Base-by-base conservation (phyloP, 1,284 basidiomycete genomes). In the Apiotrichum sp. region DNA sequence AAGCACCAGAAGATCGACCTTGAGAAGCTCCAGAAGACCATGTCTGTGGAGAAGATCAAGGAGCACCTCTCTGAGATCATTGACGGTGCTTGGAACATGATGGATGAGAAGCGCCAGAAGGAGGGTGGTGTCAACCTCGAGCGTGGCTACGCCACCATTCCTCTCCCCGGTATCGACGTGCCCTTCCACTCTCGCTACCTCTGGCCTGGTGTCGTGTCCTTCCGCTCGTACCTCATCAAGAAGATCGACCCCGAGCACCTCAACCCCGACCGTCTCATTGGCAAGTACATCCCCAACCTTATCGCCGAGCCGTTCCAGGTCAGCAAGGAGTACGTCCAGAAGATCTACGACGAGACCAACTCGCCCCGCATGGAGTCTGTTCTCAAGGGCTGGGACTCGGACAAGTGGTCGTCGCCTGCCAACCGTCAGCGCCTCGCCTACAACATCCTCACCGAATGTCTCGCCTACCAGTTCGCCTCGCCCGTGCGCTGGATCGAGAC, bases 401-500 rank as follows among this genome's bases (percentile, higher is more conserved):
- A 98, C 60, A 81, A 83, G 61, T 98, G 96, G 95, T 88, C 79
- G 43, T 80, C 83, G 32, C 71, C 81, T 14, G 87, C 87, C 55
- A 87, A 93, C 65, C 86, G 91, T 52, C 92, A 97, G 78, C 87
- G 87, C 68, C 83, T 98, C 45, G 92, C 93, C 0, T 97, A 97
- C 74, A 88, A 87, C 66, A 93, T 97, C 66, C 85, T 98, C 59
- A 92, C 97, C 65, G 95, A 98, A 76, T 84, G 98, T 54, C 82
- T 98, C 45, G 92, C 95, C 13, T 98, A 98, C 74, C 95, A 98
- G 74, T 76, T 75, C 63, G 89, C 89, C 0, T 93, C 92, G 3
- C 92, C 93, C 10, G 93, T 98, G 32, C 86, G 93, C 55, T 98
- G 95, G 95, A 98, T 98, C 70, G 89, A 98, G 79, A 98, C 95